These are phyloP conservation scores for Cudoniella acicularis DNA, from an alignment of 495 filamentous ascomycete genomes.

Conservation along the genomic window DNA sequence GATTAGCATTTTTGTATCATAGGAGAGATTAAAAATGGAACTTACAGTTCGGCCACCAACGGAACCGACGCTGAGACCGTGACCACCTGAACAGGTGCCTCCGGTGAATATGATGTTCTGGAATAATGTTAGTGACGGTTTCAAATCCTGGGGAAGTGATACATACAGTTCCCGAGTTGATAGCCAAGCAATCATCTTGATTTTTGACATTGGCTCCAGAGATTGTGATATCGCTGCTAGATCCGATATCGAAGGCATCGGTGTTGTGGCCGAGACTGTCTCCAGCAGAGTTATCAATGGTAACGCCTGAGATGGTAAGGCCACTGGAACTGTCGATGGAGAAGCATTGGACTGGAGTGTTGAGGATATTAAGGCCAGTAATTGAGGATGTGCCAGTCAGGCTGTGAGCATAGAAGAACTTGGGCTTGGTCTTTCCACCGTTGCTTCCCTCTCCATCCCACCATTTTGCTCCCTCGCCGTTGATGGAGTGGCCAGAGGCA, in stretches of 20 bases:
- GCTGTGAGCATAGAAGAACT: slow-evolving; percentile 48
- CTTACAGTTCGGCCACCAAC: slow-evolving; percentile 50
- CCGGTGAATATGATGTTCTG: slow-evolving; percentile 46
- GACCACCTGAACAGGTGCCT: slow-evolving; percentile 54
- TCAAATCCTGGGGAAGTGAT: not conserved
- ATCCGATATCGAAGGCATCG: slow-evolving; percentile 61
- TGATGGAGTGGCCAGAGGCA: slow-evolving; percentile 37
- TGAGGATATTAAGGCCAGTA: slow-evolving; percentile 44
- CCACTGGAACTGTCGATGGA: slow-evolving; percentile 49
- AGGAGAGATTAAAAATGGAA: no score
- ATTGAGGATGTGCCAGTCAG: slow-evolving; percentile 44
- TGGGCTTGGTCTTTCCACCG: slow-evolving; percentile 51
- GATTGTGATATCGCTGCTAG: slow-evolving; percentile 46
- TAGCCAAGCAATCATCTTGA: slow-evolving; percentile 63
- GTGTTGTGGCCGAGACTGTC: slow-evolving; percentile 59
- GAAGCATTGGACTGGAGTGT: slow-evolving; percentile 62
- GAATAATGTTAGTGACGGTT: not conserved
- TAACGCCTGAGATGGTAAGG: slow-evolving; percentile 46
- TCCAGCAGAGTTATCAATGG: slow-evolving; percentile 42
- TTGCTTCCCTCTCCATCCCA: slow-evolving; percentile 51
- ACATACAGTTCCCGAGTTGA: slow-evolving; percentile 51
- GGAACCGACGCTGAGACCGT: slow-evolving; percentile 68
- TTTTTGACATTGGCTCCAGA: slow-evolving; percentile 53
- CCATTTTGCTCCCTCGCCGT: slow-evolving; percentile 44
- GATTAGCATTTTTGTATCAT: no score